Evolutionary conservation across 1,139 yeast genomes (phyloP).

Genomic region (Candida freyschussii): DNA sequence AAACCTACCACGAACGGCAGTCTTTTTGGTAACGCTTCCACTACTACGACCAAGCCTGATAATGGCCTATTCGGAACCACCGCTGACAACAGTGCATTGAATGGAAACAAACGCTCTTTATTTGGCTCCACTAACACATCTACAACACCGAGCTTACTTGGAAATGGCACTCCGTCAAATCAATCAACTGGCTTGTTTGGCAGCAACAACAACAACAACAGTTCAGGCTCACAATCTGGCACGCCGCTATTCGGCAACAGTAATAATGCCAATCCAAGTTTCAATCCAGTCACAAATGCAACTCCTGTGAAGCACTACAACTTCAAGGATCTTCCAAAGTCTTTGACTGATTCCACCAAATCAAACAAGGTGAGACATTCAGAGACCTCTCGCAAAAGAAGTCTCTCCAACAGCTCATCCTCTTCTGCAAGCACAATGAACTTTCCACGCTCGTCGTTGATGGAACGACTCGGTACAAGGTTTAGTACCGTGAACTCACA

Average conservation of each 20-base stretch:
- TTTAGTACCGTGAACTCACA: constrained; percentile 24
- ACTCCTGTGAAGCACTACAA: constrained; percentile 23
- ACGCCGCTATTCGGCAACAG: constrained; percentile 11
- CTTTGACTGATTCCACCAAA: constrained; percentile 30
- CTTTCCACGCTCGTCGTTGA: constrained; percentile 26
- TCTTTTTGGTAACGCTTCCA: constrained; percentile 7
- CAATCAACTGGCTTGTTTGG: constrained; percentile 18
- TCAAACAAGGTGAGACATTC: constrained; percentile 12
- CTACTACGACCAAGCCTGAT: constrained; percentile 9
- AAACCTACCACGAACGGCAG: constrained; percentile 10
- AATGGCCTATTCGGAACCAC: constrained; percentile 6
- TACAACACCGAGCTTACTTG: constrained; percentile 5
- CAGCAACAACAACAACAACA: constrained; percentile 7
- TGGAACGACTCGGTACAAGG: constrained; percentile 32
- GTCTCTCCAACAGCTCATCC: constrained; percentile 16
- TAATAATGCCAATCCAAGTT: constrained; percentile 3
- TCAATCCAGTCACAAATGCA: constrained; percentile 13
- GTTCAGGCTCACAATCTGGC: constrained; percentile 17
- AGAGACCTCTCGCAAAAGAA: constrained; percentile 21
- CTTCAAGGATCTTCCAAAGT: constrained; percentile 34
- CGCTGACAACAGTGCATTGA: too few relatives aligned
- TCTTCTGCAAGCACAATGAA: constrained; percentile 13
- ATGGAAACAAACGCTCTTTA: constrained; percentile 23
- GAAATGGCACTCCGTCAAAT: constrained; percentile 26
- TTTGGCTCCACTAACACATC: constrained; percentile 24